These are phyloP conservation scores for Hypomyces perniciosus DNA, from an alignment of 2,329 filamentous ascomycete genomes.

Conservation along the genomic window DNA sequence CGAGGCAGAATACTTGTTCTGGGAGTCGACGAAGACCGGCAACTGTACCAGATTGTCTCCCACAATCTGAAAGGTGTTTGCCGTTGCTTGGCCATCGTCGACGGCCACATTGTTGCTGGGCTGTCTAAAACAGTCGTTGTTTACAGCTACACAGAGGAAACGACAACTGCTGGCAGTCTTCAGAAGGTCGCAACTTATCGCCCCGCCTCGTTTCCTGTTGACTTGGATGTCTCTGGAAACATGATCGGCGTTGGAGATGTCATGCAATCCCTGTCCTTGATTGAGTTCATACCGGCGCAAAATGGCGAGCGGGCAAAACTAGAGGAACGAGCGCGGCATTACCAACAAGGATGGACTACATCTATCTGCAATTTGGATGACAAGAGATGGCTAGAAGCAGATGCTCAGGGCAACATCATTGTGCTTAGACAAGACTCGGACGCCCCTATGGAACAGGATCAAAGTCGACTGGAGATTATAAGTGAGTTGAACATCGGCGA, in stretches of 20 bases:
- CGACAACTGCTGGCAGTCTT: conserved; percentile 51
- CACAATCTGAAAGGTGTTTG: conserved; percentile 72
- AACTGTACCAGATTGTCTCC: conserved; percentile 65
- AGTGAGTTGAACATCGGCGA: conserved; percentile 85
- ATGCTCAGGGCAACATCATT: conserved; percentile 81
- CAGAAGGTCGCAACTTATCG: conserved; percentile 70
- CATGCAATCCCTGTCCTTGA: conserved; percentile 83
- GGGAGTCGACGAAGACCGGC: conserved; percentile 70
- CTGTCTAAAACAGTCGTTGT: conserved; percentile 79
- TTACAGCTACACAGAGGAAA: conserved; percentile 51
- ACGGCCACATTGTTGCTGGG: conserved; percentile 74
- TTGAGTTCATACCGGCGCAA: conserved; percentile 60
- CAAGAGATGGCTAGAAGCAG: conserved; percentile 73
- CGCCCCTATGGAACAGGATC: conserved; percentile 70
- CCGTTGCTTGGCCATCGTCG: conserved; percentile 68
- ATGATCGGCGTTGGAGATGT: conserved; percentile 81
- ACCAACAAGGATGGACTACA: conserved; percentile 75
- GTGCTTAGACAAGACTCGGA: conserved; percentile 68
- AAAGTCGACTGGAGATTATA: conserved; percentile 61
- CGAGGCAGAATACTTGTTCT: conserved; percentile 77
- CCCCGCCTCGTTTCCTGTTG: conserved; percentile 76
- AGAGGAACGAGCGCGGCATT: conserved; percentile 71
- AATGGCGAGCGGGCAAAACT: conserved; percentile 57
- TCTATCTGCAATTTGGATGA: conserved; percentile 66
- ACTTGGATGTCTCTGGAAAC: conserved; percentile 67